A percentile compares a stretch with the other conserved stretches of the same genome.
phyloP scores from a whole-genome alignment of 345 rosid genomes.

The Citrus cavaleriei region DNA sequence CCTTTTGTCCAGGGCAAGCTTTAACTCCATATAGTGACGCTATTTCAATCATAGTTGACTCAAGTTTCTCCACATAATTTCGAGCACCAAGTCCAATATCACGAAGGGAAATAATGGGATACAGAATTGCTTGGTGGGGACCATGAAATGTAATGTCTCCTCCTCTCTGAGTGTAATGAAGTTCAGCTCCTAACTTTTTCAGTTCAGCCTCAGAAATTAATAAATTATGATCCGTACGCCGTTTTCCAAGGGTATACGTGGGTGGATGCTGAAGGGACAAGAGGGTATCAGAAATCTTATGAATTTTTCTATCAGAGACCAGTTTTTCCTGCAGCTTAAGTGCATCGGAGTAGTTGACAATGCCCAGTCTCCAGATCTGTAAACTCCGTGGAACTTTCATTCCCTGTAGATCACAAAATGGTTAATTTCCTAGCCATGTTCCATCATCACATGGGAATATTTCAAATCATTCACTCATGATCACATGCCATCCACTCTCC shows the following conservation, averaged over 20 bases:
- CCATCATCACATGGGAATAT: not conserved
- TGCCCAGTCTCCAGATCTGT: slow-evolving; percentile 75
- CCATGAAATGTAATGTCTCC: slow-evolving; percentile 93
- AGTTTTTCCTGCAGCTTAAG: slow-evolving; percentile 80
- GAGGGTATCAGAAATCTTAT: slow-evolving; percentile 55
- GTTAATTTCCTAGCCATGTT: not conserved
- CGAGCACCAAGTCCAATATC: slow-evolving; percentile 71
- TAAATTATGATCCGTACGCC: slow-evolving; percentile 72
- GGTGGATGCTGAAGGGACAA: slow-evolving; percentile 85
- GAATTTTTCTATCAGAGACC: slow-evolving; percentile 50
- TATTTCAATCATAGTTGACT: slow-evolving; percentile 67
- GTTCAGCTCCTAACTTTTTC: slow-evolving; percentile 66
- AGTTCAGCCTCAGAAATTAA: slow-evolving; percentile 64
- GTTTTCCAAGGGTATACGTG: slow-evolving; percentile 78
- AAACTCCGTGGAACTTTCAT: slow-evolving; percentile 59
- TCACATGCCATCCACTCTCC: slow-evolving; percentile 12
- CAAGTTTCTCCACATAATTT: slow-evolving; percentile 74
- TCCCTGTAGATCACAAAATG: slow-evolving; percentile 27
- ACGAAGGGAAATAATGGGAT: slow-evolving; percentile 75
- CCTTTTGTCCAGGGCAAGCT: slow-evolving; percentile 57
- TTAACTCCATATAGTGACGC: slow-evolving; percentile 65
- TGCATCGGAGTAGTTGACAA: slow-evolving; percentile 64
- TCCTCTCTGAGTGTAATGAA: slow-evolving; percentile 88
- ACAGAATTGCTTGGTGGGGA: slow-evolving; percentile 76
- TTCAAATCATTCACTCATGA: not conserved